Evolutionary conservation across 2,329 filamentous ascomycete species (phyloP).

Genomic region (Ophiocordyceps camponoti-rufipedis): DNA sequence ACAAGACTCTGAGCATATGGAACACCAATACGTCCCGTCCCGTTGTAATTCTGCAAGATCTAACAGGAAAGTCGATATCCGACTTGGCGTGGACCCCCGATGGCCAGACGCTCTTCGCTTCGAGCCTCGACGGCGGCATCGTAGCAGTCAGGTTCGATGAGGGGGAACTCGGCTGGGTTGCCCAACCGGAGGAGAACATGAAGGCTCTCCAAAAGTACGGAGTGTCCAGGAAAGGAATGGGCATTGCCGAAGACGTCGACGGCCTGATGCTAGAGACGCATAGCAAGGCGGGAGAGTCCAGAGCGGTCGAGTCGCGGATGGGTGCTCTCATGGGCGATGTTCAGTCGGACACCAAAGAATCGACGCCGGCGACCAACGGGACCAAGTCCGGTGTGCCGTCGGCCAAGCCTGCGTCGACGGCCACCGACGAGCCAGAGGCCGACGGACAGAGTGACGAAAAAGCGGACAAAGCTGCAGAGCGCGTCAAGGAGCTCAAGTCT

Average conservation of each 20-base stretch:
- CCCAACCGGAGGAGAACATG: conserved; percentile 74
- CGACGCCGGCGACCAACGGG: conserved; percentile 28
- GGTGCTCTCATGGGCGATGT: conserved; percentile 93
- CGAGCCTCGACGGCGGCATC: conserved; percentile 79
- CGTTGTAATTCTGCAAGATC: conserved; percentile 74
- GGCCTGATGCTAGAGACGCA: conserved; percentile 74
- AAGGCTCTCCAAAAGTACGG: conserved; percentile 88
- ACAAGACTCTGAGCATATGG: conserved; percentile 93
- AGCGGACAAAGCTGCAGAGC: conserved; percentile 33
- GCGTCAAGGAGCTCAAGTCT: conserved; percentile 55
- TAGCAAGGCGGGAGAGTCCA: conserved; percentile 80
- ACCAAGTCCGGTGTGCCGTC: conserved; percentile 22
- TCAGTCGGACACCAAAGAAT: conserved; percentile 34
- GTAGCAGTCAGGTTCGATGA: conserved; percentile 65
- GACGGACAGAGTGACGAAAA: conserved; percentile 23
- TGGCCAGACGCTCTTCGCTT: conserved; percentile 70
- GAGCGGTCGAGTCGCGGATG: conserved; percentile 86
- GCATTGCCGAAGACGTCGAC: conserved; percentile 83
- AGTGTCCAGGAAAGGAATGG: conserved; percentile 69
- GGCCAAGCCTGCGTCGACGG: conserved; percentile 15
- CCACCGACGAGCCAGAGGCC: conserved; percentile 19
- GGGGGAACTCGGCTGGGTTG: conserved; percentile 80
- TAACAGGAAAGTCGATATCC: conserved; percentile 80
- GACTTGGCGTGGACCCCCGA: conserved; percentile 90
- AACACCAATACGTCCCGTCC: conserved; percentile 90